Evolutionary conservation across 257 asterid species (phyloP), one percentile per base, ranked within the genome.

Genomic region (Leptodermis oblonga): DNA sequence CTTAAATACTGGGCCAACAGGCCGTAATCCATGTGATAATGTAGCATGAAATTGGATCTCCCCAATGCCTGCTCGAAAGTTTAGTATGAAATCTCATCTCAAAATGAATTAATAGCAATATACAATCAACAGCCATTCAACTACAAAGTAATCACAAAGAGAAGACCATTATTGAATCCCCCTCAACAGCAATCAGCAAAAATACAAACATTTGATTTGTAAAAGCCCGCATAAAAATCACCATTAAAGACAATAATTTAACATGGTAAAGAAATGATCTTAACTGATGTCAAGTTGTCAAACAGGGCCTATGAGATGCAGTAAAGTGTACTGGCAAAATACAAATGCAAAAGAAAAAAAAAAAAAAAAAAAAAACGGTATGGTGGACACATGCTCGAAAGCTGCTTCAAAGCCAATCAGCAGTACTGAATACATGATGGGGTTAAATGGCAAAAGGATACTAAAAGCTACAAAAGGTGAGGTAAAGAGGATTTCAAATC

Each of bases 1-100:
- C 78, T 76, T 84, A 80, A 83, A 90, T n/a, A 68, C 77, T 36
- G 83, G 64, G 69, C 97, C 98, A 54, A 90, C 73, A 22, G 97
- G 95, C 61, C 87, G 83, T 59, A 86, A 20, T 43, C 98, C 97
- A 64, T 81, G 74, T 62, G 96, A 90, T 70, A 88, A 66, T 81
- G 85, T 76, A 76, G 77, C 90, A 79, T 86, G 87, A 80, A 92
- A 90, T 52, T 84, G 78, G 69, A 80, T 90, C 73, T 90, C 90
- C 77, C 96, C 95, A 26, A 83, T 73, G 78, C 83, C 98, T 90
- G 77, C 68, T 52, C 37, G 39, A 55, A 30, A 70, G 64, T n/a
- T 48, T 58, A 65, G 8, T 9, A 6, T 1, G 52, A 23, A 34
- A 49, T 42, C 15, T n/a, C 14, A 36, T 15, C 55, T 39, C 45